Conservation (phyloP, 768 basidiomycete genomes). For the Ephemerocybe angulata region DNA sequence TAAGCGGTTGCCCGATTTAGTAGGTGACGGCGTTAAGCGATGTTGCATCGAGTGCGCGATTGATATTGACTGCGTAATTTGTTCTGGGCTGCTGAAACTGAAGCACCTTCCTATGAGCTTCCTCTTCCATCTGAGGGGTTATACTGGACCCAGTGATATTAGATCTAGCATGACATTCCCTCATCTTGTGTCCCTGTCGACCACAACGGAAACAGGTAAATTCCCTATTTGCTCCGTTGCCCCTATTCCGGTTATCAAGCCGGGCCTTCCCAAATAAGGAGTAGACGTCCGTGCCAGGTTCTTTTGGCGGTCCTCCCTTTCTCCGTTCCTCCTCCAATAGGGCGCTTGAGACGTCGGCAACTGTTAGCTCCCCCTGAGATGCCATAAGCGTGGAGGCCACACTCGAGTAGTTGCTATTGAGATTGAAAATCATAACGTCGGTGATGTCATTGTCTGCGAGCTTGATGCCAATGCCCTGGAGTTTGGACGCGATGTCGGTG, state of each 20-base stretch:
- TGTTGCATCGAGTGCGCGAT: no score
- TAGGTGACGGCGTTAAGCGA: background rate
- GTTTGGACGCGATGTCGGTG: background rate
- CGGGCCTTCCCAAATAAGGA: background rate
- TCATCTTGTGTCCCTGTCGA: background rate
- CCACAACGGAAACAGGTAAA: background rate
- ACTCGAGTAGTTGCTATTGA: background rate
- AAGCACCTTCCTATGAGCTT: background rate
- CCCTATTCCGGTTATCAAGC: background rate
- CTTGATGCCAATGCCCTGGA: background rate
- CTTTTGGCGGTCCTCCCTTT: background rate
- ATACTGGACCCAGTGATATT: background rate
- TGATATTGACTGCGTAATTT: background rate
- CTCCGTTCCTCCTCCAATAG: background rate
- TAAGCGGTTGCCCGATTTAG: no score
- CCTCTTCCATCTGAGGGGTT: background rate
- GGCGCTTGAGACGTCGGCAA: background rate
- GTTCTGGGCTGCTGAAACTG: background rate
- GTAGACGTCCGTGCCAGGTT: background rate
- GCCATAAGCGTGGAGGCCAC: background rate
- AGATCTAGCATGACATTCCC: background rate
- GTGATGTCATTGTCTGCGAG: background rate
- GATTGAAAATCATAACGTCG: background rate
- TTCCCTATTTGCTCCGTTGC: background rate
- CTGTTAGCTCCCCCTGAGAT: background rate